phyloP scores from a whole-genome alignment of 2,329 filamentous ascomycete species.

The Fusarium equiseti region DNA sequence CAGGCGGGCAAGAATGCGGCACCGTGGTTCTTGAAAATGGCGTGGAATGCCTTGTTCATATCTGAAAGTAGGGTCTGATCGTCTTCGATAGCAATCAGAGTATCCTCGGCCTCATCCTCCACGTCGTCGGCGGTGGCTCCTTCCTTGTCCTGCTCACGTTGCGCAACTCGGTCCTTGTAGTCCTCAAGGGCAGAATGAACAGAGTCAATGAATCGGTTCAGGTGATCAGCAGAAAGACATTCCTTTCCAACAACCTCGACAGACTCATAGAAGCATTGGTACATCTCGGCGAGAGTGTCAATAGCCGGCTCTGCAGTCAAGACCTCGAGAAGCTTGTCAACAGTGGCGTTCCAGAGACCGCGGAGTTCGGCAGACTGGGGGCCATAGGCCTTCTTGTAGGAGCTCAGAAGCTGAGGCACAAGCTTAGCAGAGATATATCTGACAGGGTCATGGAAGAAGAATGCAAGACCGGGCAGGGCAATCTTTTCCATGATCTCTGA shows the following conservation, averaged over 20 bases:
- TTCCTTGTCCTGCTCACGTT: constrained; percentile 85
- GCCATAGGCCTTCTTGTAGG: constrained; percentile 93
- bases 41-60: constrained; percentile 99
- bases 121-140: constrained; percentile 82
- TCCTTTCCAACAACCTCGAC: constrained; percentile 92
- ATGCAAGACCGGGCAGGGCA: constrained; percentile 90
- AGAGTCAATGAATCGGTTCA: constrained; percentile 88
- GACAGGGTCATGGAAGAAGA: constrained; percentile 99
- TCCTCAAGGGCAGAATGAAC: constrained; percentile 89
- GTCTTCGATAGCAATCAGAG: constrained; percentile 92
- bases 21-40: constrained; percentile 97
- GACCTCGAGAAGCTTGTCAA: constrained; percentile 93
- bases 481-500: constrained; percentile 96
- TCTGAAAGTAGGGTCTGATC: constrained; percentile 96
- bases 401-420: constrained; percentile 91
- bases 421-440: constrained; percentile 94
- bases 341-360: constrained; percentile 86
- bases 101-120: constrained; percentile 89
- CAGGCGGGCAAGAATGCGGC: constrained; percentile 86
- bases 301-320: constrained; percentile 94
- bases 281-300: constrained; percentile 98
- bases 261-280: constrained; percentile 99
- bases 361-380: constrained; percentile 81
- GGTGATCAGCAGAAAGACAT: constrained; percentile 81
- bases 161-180: constrained; percentile 87